Conservation (phyloP, 139 green algal genomes). For the Closterium sp. region DNA sequence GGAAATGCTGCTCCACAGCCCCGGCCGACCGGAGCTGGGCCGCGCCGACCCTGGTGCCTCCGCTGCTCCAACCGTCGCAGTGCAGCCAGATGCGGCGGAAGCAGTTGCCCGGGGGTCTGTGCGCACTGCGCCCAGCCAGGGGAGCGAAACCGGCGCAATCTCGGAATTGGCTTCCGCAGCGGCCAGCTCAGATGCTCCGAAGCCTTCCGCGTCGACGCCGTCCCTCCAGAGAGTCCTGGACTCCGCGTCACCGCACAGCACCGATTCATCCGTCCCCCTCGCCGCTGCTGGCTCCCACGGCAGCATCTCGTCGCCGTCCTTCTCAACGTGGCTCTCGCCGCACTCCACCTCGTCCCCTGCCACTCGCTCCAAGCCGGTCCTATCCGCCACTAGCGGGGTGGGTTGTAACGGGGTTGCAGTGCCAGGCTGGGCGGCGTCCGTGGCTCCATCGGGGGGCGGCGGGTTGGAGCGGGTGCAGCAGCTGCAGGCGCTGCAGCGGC, state of each 20-base stretch:
- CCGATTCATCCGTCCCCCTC: neutral
- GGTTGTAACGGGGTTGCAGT: neutral
- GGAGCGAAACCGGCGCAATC: neutral
- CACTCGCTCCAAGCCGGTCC: neutral
- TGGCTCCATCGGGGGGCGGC: too few species aligned
- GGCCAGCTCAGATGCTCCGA: neutral
- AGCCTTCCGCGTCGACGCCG: neutral
- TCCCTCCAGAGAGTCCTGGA: neutral
- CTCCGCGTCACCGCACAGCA: neutral
- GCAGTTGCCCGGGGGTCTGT: too few species aligned
- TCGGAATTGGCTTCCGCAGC: neutral
- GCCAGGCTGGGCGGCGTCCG: neutral
- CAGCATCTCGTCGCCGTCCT: neutral
- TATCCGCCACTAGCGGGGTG: neutral
- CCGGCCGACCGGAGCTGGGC: too few species aligned
- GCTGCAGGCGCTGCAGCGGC: neutral
- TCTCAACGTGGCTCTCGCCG: neutral
- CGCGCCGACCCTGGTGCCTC: neutral
- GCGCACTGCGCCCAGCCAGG: neutral
- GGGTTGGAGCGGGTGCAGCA: neutral
- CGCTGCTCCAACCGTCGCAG: neutral
- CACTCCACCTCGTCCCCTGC: neutral
- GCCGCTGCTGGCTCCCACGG: neutral
- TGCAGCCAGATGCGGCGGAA: neutral
- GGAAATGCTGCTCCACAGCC: neutral